A percentile compares a stretch with the other conserved stretches of the same genome.
Evolutionary conservation across 495 filamentous ascomycete genomes (phyloP).

Genomic region (Trichoderma reesei): DNA sequence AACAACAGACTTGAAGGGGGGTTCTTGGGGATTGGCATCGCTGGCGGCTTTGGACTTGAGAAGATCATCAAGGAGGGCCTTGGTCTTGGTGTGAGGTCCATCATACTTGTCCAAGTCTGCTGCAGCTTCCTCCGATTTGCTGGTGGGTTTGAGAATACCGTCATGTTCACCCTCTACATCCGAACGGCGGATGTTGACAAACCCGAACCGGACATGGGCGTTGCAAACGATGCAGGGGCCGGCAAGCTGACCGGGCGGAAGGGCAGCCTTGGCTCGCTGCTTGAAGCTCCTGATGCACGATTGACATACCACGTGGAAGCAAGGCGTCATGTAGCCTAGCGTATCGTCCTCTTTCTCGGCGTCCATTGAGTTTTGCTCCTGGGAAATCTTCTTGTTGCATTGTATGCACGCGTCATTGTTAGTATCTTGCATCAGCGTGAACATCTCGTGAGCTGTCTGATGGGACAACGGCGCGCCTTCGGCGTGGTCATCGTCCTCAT

Average conservation of each 20-base stretch:
- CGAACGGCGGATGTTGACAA: slow-evolving; percentile 56
- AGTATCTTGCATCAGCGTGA: slow-evolving; percentile 69
- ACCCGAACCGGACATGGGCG: slow-evolving; percentile 43
- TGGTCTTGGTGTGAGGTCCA: slow-evolving; percentile 85
- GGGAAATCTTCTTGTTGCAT: slow-evolving; percentile 55
- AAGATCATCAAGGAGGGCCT: slow-evolving; percentile 61
- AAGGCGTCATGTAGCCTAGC: slow-evolving; percentile 71
- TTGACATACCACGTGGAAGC: slow-evolving; percentile 73
- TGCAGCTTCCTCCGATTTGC: slow-evolving; percentile 32
- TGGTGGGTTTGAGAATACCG: slow-evolving; percentile 26
- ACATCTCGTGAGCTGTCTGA: slow-evolving; percentile 70
- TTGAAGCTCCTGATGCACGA: slow-evolving; percentile 52
- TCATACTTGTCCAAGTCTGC: slow-evolving; percentile 60
- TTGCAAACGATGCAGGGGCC: slow-evolving; percentile 56
- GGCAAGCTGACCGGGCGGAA: slow-evolving; percentile 21
- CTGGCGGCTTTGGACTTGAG: slow-evolving; percentile 50
- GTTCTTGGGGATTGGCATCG: slow-evolving; percentile 42
- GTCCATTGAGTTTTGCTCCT: slow-evolving; percentile 39
- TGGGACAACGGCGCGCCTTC: slow-evolving; percentile 42
- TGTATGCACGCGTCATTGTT: slow-evolving; percentile 58
- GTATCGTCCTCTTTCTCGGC: slow-evolving; percentile 45
- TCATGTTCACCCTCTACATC: slow-evolving; percentile 53
- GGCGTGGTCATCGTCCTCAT: slow-evolving; percentile 57
- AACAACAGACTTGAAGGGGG: slow-evolving; percentile 78
- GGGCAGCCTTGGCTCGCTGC: slow-evolving; percentile 20